Evolutionary conservation across 306 rosid genomes (phyloP).

Genomic region (Prunus davidiana): DNA sequence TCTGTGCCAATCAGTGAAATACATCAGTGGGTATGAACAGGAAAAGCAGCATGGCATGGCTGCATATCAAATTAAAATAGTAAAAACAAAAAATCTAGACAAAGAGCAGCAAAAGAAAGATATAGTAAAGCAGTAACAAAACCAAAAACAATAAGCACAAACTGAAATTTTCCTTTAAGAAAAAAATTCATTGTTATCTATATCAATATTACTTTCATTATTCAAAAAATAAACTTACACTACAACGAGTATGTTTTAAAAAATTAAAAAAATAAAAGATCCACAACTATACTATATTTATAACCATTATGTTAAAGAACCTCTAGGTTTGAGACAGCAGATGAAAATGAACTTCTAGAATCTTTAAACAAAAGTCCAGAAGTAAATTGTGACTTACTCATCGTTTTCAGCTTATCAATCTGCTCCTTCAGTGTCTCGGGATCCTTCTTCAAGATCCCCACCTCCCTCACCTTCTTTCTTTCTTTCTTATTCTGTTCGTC

Average conservation of each 20-base stretch:
- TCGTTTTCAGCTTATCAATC: constrained; percentile 88
- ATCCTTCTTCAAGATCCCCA: constrained; percentile 97
- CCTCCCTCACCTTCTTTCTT: constrained; percentile 98
- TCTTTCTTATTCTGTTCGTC: constrained; percentile 80
- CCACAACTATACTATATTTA: neutral
- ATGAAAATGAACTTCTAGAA: neutral
- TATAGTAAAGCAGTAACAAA: neutral
- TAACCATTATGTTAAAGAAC: neutral
- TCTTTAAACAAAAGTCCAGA: neutral
- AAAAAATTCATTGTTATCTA: neutral
- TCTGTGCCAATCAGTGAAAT: constrained; percentile 50
- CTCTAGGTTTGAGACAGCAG: neutral
- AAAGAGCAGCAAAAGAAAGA: neutral
- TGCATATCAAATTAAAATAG: constrained; percentile 1
- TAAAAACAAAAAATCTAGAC: neutral
- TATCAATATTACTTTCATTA: neutral
- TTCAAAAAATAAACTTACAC: neutral
- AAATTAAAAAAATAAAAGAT: neutral
- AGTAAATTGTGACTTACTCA: constrained; percentile 61
- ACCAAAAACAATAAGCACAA: neutral
- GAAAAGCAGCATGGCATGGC: neutral
- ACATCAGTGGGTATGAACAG: constrained; percentile 16
- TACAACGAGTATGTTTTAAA: neutral
- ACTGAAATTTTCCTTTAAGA: neutral
- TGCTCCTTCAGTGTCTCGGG: constrained; percentile 82